Conservation (phyloP, 1,284 basidiomycete species). For the Cutaneotrichosporon mucoides region DNA sequence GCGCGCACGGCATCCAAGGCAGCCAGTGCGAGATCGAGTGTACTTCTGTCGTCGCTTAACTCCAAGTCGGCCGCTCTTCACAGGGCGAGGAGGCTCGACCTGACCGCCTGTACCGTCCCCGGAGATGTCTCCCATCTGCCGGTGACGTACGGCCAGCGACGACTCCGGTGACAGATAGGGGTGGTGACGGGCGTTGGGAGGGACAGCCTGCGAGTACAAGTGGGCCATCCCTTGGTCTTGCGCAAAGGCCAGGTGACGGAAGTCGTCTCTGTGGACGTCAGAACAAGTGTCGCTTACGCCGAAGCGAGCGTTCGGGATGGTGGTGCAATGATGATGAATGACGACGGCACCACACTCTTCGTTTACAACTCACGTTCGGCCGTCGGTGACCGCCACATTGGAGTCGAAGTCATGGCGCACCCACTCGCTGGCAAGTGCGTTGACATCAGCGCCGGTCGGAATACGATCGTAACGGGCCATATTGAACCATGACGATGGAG, state of each 20-base stretch:
- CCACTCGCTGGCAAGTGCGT: not conserved
- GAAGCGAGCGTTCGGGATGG: too few species aligned
- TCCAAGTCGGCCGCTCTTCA: constrained; percentile 23
- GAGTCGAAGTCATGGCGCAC: not conserved
- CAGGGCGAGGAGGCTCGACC: not conserved
- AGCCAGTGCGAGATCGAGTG: constrained; percentile 43
- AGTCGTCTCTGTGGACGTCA: not conserved
- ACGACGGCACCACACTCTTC: too few species aligned
- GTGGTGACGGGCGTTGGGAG: not conserved
- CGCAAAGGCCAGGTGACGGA: not conserved
- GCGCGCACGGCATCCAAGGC: constrained; percentile 40
- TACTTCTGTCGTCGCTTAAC: constrained; percentile 43
- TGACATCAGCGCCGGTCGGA: not conserved
- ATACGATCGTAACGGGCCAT: not conserved
- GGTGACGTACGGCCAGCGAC: not conserved
- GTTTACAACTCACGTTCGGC: not conserved
- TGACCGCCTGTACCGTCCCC: too few species aligned
- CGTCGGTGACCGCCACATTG: not conserved
- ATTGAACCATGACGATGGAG: not conserved
- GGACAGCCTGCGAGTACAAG: too few species aligned
- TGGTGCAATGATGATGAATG: too few species aligned
- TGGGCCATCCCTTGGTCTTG: not conserved
- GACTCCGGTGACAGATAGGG: not conserved
- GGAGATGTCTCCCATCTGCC: not conserved
- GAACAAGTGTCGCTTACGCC: not conserved